Percentiles rank a stretch among this genome's conserved stretches.
phyloP scores from a whole-genome alignment of 2,329 filamentous ascomycete species.

The Xenosphaeropsis pyriputrescens region DNA sequence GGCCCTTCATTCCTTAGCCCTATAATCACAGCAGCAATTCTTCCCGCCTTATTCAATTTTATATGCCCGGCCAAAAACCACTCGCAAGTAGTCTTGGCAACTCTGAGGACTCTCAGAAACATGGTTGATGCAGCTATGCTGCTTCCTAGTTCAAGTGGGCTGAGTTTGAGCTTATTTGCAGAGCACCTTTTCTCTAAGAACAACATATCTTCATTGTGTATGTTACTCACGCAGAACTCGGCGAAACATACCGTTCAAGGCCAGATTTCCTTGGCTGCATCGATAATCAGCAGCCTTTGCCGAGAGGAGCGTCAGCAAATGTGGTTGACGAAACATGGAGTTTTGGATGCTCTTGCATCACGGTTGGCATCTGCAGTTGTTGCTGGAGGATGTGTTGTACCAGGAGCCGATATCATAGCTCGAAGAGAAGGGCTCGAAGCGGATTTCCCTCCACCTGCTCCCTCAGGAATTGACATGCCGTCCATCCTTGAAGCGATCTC shows the following conservation, averaged over 20 bases:
- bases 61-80: constrained; percentile 52
- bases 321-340: constrained; percentile 53
- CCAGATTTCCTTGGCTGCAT: constrained; percentile 45
- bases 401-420: constrained; percentile 40
- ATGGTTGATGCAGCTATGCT: constrained; percentile 51
- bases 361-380: constrained; percentile 60
- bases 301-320: constrained; percentile 55
- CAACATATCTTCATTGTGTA: constrained; percentile 45
- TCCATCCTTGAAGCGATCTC: constrained; percentile 65
- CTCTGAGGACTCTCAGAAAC: constrained; percentile 60
- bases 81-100: constrained; percentile 52
- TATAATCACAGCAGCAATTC: constrained; percentile 49
- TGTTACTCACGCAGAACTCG: constrained; percentile 48
- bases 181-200: constrained; percentile 48
- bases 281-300: constrained; percentile 44
- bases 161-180: constrained; percentile 36
- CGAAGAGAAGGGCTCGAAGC: constrained; percentile 37
- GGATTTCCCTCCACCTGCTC: constrained; percentile 46
- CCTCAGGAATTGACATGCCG: constrained; percentile 41
- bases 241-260: constrained; percentile 36
- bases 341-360: constrained; percentile 65
- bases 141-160: constrained; percentile 32
- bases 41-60: constrained; percentile 57
- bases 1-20: constrained; percentile 67
- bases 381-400: constrained; percentile 52